These are phyloP conservation scores for Phytophthora sp. DNA, from an alignment of 352 stramenopile genomes.

Conservation along the genomic window DNA sequence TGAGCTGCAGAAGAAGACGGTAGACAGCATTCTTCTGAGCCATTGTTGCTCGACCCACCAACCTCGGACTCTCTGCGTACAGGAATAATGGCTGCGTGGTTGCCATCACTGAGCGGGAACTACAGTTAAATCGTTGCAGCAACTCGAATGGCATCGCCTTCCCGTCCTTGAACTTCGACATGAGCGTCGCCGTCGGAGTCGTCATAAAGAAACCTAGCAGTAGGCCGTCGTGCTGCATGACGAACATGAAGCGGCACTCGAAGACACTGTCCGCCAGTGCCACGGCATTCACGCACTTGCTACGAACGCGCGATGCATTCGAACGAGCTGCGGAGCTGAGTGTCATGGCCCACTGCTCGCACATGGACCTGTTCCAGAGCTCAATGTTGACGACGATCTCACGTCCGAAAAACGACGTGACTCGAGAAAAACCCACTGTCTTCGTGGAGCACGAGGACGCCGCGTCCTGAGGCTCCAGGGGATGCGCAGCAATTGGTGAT, in stretches of 20 bases:
- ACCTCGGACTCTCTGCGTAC: constrained; percentile 69
- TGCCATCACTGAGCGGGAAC: constrained; percentile 28
- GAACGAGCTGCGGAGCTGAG: constrained; percentile 33
- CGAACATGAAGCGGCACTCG: constrained; percentile 70
- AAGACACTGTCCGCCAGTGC: constrained; percentile 34
- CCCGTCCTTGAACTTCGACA: constrained; percentile 53
- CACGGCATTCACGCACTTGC: constrained; percentile 1
- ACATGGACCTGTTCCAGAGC: constrained; percentile 75
- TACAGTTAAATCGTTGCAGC: constrained; percentile 55
- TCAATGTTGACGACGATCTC: constrained; percentile 63
- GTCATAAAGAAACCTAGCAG: constrained; percentile 68
- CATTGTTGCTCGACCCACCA: constrained; percentile 50
- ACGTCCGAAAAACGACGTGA: constrained; percentile 66
- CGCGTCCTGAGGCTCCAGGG: constrained; percentile 25
- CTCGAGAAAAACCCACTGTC: constrained; percentile 38
- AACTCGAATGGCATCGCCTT: constrained; percentile 61
- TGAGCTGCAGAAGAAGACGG: constrained; percentile 59
- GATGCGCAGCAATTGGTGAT: constrained; percentile 30
- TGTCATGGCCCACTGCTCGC: constrained; percentile 46
- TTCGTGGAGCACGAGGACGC: constrained; percentile 6
- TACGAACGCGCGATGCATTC: constrained; percentile 24
- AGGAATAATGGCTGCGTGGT: constrained; percentile 48
- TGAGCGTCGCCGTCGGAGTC: constrained; percentile 56
- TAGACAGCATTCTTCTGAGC: constrained; percentile 63
- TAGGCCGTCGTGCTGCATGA: constrained; percentile 70